Evolutionary conservation across 768 basidiomycete species (phyloP).

Genomic region (Trametopsis cervina): DNA sequence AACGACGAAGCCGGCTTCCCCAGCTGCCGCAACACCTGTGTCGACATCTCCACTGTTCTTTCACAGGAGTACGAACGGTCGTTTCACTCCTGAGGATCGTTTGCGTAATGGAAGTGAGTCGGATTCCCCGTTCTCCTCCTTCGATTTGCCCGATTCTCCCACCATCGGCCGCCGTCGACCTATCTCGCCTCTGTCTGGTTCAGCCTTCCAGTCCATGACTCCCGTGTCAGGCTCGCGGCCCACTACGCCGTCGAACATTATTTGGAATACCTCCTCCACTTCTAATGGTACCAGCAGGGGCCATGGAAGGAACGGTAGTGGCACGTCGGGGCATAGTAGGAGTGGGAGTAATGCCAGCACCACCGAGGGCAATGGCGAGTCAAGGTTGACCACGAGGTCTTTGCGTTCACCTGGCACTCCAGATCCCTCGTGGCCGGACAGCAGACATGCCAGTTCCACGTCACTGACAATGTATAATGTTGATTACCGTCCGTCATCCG

Average conservation of each 20-base stretch:
- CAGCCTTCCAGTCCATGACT: constrained; percentile 53
- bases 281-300: constrained; percentile 24
- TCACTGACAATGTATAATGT: constrained; percentile 1
- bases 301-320: constrained; percentile 52
- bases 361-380: constrained; percentile 19
- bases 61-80: constrained; percentile 56
- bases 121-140: constrained; percentile 9
- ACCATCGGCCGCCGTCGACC: constrained; percentile 54
- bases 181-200: constrained; percentile 61
- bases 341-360: constrained; percentile 25
- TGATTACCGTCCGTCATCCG: constrained; percentile 36
- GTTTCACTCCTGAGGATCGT: constrained; percentile 53
- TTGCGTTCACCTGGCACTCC: constrained; percentile 50
- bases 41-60: constrained; percentile 42
- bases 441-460: constrained; percentile 21
- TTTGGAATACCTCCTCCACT: constrained; percentile 47
- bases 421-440: constrained; percentile 50
- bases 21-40: constrained; percentile 26
- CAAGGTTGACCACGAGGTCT: constrained; percentile 40
- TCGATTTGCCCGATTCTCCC: constrained; percentile 36
- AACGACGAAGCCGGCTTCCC: constrained; percentile 40
- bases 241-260: constrained; percentile 66
- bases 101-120: constrained; percentile 14
- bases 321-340: constrained; percentile 20
- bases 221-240: constrained; percentile 37